A percentile compares a stretch with the other conserved stretches of the same genome.
These are phyloP conservation scores for Pascua sp. DNA, from an alignment of 1,284 basidiomycete genomes.

Conservation along the genomic window DNA sequence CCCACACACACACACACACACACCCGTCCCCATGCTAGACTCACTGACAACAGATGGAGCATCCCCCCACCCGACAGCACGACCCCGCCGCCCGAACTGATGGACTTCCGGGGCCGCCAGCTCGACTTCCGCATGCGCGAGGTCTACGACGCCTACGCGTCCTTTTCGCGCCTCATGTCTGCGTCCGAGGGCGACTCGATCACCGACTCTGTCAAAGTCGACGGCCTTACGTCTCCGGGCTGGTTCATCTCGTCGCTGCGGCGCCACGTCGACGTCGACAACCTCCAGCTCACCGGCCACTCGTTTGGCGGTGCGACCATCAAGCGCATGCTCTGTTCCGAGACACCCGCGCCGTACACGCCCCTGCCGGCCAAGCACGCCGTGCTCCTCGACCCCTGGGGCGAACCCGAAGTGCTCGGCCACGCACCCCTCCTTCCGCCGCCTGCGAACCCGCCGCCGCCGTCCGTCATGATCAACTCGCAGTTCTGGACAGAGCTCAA, in stretches of 20 bases:
- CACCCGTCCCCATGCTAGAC: not conserved
- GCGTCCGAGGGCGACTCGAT: slow-evolving; percentile 1
- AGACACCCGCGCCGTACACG: slow-evolving; percentile 28
- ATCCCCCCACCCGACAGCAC: too few relatives aligned
- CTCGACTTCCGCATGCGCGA: slow-evolving; percentile 64
- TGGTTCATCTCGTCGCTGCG: slow-evolving; percentile 53
- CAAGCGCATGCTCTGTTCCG: slow-evolving; percentile 14
- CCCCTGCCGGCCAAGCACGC: slow-evolving; percentile 56
- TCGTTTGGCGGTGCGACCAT: slow-evolving; percentile 73
- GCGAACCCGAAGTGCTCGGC: slow-evolving; percentile 57
- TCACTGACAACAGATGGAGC: too few relatives aligned
- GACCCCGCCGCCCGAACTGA: too few relatives aligned
- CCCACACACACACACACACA: not conserved
- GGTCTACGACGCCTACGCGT: slow-evolving; percentile 58
- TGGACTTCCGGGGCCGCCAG: slow-evolving; percentile 61
- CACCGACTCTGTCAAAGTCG: not conserved
- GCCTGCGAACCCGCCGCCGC: slow-evolving; percentile 33
- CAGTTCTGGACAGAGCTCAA: slow-evolving; percentile 71
- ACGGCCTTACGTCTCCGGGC: slow-evolving; percentile 10
- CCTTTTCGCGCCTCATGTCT: slow-evolving; percentile 32
- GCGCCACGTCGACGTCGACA: slow-evolving; percentile 44
- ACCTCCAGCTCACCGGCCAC: slow-evolving; percentile 63
- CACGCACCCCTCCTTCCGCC: not conserved
- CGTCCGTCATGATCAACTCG: slow-evolving; percentile 63
- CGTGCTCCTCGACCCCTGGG: slow-evolving; percentile 72